Evolutionary conservation across 1,284 basidiomycete genomes (phyloP).

Genomic region (Rhodotorula sp.): DNA sequence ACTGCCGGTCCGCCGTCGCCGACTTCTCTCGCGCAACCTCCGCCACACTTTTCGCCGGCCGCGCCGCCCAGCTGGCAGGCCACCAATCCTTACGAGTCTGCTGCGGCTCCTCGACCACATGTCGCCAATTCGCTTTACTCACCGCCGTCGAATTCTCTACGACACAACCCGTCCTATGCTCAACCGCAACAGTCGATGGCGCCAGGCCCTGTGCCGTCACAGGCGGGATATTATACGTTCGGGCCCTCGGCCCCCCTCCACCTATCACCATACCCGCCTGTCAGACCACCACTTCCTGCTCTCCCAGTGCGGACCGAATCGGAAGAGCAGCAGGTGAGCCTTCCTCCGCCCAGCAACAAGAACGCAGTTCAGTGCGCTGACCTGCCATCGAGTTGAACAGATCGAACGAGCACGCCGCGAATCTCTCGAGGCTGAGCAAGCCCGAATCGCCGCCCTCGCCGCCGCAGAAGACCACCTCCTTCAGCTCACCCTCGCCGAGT

Average conservation of each 20-base stretch:
- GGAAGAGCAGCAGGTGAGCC: slow-evolving; percentile 6
- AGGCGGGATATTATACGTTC: too few species aligned
- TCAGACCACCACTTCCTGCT: not conserved
- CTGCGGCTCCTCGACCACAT: too few species aligned
- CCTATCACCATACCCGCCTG: not conserved
- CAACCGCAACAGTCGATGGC: too few species aligned
- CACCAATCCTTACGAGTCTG: too few species aligned
- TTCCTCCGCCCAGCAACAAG: not conserved
- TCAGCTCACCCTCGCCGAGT: slow-evolving; percentile 8
- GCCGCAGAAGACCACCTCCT: slow-evolving; percentile 19
- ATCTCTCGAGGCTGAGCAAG: not conserved
- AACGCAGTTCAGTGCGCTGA: not conserved
- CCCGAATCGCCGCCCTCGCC: not conserved
- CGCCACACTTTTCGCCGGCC: too few species aligned
- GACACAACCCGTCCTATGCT: too few species aligned
- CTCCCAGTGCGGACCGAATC: not conserved
- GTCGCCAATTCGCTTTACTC: too few species aligned
- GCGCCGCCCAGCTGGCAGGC: too few species aligned
- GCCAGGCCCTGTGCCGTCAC: too few species aligned
- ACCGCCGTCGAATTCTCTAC: too few species aligned
- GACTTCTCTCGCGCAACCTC: not conserved
- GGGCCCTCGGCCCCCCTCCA: not conserved
- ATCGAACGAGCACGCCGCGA: not conserved
- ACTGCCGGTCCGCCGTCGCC: not conserved
- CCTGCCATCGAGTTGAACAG: not conserved